Conservation (phyloP, 2,329 filamentous ascomycete genomes). For the Colletotrichum costaricense region DNA sequence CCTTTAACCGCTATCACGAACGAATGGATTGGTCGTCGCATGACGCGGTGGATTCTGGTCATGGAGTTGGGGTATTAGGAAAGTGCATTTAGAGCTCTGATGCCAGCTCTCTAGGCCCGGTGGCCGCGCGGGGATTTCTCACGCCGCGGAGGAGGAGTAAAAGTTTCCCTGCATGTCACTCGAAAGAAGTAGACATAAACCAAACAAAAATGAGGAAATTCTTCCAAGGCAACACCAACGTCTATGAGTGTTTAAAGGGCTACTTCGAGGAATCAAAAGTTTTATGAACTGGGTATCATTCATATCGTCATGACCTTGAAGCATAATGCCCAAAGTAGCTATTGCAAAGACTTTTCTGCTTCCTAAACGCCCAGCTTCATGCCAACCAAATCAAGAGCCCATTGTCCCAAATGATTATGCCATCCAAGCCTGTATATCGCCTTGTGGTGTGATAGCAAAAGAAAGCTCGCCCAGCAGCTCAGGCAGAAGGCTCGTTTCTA, state of each 20-base stretch:
- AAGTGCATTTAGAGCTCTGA: slow-evolving; percentile 58
- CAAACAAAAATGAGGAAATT: slow-evolving; percentile 16
- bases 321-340: not conserved
- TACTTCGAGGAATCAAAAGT: slow-evolving; percentile 17
- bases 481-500: slow-evolving; percentile 9
- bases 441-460: not conserved
- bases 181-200: slow-evolving; percentile 29
- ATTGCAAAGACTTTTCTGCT: slow-evolving; percentile 15
- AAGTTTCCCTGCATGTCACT: slow-evolving; percentile 21
- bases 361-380: slow-evolving; percentile 27
- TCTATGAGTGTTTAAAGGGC: not conserved
- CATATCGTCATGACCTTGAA: not conserved
- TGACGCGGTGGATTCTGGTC: slow-evolving; percentile 49
- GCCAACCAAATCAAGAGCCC: slow-evolving; percentile 6
- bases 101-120: slow-evolving; percentile 44
- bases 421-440: not conserved
- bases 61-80: slow-evolving; percentile 56
- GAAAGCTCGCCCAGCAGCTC: not conserved
- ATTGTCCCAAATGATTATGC: not conserved
- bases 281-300: slow-evolving; percentile 23
- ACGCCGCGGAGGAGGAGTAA: slow-evolving; percentile 28
- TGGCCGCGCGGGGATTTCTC: slow-evolving; percentile 14
- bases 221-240: slow-evolving; percentile 8
- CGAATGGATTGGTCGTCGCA: slow-evolving; percentile 39
- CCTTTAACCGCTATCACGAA: slow-evolving; percentile 10